Evolutionary conservation across 2,329 filamentous ascomycete species (phyloP).

Genomic region (Diaporthe aspalathi): DNA sequence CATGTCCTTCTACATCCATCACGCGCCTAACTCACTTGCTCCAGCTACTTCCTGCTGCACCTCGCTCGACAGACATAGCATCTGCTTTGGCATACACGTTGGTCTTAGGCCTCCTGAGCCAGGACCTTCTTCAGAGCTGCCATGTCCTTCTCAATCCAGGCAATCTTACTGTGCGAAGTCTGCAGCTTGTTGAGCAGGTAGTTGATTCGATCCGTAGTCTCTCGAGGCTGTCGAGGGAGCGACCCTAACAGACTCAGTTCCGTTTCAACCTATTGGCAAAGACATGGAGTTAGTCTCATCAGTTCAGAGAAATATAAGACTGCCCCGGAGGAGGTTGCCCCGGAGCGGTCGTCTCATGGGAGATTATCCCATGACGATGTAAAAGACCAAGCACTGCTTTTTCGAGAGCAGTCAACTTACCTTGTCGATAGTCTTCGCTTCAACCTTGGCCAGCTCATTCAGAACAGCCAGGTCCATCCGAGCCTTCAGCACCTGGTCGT

Average conservation of each 20-base stretch:
- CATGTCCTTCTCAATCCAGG: conserved; percentile 79
- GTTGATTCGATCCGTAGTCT: conserved; percentile 73
- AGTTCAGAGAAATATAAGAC: no score
- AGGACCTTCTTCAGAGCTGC: conserved; percentile 78
- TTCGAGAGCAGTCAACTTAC: background rate
- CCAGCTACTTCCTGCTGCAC: background rate
- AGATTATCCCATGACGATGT: no score
- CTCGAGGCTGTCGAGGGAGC: conserved; percentile 76
- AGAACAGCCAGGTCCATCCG: conserved; percentile 79
- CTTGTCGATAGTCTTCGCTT: conserved; percentile 80
- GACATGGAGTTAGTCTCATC: background rate
- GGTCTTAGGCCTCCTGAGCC: conserved; percentile 47
- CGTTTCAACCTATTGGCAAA: conserved; percentile 67
- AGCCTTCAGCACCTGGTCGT: conserved; percentile 78
- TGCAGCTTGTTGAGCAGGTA: conserved; percentile 82
- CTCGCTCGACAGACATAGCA: background rate
- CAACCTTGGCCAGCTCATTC: conserved; percentile 75
- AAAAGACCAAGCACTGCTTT: background rate
- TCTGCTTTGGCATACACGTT: no score
- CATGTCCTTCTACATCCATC: background rate
- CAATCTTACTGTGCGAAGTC: conserved; percentile 79
- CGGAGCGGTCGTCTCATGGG: no score
- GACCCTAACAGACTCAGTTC: conserved; percentile 79
- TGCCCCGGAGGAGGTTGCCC: no score
- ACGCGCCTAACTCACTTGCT: background rate